Evolutionary conservation across 352 stramenopile species (phyloP).

Genomic region (Pythium plurisporium): DNA sequence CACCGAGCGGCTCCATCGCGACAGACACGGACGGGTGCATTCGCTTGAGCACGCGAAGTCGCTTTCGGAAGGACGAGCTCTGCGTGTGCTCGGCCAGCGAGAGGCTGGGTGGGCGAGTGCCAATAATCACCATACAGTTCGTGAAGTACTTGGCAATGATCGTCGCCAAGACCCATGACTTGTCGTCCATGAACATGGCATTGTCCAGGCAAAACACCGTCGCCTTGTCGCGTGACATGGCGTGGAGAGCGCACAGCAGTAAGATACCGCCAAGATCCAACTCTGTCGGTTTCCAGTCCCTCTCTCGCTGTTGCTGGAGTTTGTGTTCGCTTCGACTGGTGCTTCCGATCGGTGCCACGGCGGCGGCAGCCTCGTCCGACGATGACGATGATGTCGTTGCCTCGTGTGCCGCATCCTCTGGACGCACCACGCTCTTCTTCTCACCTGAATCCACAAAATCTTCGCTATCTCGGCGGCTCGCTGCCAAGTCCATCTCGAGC

Average conservation of each 20-base stretch:
- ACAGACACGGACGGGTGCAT: conserved; percentile 48
- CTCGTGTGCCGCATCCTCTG: not conserved
- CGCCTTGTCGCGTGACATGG: conserved; percentile 61
- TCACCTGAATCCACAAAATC: conserved; percentile 1
- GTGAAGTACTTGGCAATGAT: conserved; percentile 86
- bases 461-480: conserved; percentile 25
- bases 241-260: conserved; percentile 69
- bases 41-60: conserved; percentile 63
- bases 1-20: conserved; percentile 49
- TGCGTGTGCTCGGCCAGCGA: conserved; percentile 64
- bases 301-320: conserved; percentile 35
- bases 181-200: conserved; percentile 86
- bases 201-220: conserved; percentile 81
- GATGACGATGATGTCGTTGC: conserved; percentile 1
- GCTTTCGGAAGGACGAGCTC: conserved; percentile 73
- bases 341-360: too few species aligned
- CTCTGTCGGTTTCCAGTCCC: conserved; percentile 53
- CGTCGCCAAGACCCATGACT: conserved; percentile 77
- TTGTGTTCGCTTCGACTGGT: conserved; percentile 5
- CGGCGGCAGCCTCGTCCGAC: not conserved
- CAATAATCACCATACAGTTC: conserved; percentile 75
- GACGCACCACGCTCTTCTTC: not conserved
- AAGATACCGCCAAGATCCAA: conserved; percentile 74
- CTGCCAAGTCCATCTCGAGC: conserved; percentile 53
- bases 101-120: conserved; percentile 61